A percentile compares a stretch with the other conserved stretches of the same genome.
Conservation (phyloP, 176 grass and related monocot genomes). For the bread wheat (Triticum aestivum) region DNA sequence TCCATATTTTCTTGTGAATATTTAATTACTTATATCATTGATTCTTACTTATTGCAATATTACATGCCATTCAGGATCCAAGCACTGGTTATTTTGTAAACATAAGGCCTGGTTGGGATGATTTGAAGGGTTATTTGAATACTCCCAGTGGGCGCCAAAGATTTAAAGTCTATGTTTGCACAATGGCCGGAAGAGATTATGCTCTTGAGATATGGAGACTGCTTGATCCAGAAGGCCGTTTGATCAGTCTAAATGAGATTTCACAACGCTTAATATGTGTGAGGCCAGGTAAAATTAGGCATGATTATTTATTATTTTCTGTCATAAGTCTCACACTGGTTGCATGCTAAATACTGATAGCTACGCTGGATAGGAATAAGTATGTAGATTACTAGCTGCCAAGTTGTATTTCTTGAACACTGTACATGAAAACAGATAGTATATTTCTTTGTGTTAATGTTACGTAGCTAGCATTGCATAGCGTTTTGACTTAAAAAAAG, state of each 20-base stretch:
- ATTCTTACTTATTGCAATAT: not conserved
- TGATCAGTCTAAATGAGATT: conserved; percentile 51
- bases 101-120: conserved; percentile 64
- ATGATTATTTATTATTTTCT: not conserved
- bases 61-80: conserved; percentile 26
- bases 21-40: not conserved
- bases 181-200: conserved; percentile 70
- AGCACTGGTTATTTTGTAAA: conserved; percentile 57
- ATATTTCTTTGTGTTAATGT: too few species aligned
- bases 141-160: conserved; percentile 48
- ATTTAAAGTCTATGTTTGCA: conserved; percentile 71
- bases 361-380: not conserved
- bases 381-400: not conserved
- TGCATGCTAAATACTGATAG: too few species aligned
- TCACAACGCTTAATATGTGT: conserved; percentile 50
- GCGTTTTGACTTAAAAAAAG: too few species aligned
- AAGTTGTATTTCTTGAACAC: not conserved
- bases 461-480: too few species aligned
- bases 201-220: conserved; percentile 69
- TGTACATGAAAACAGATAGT: too few species aligned
- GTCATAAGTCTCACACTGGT: not conserved
- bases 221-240: conserved; percentile 53
- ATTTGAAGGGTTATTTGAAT: conserved; percentile 55
- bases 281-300: conserved; percentile 50
- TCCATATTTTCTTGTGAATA: not conserved